Evolutionary conservation across 139 green algal species (phyloP), one percentile per base, ranked within the genome.

Genomic region (Picochlorum sp.): DNA sequence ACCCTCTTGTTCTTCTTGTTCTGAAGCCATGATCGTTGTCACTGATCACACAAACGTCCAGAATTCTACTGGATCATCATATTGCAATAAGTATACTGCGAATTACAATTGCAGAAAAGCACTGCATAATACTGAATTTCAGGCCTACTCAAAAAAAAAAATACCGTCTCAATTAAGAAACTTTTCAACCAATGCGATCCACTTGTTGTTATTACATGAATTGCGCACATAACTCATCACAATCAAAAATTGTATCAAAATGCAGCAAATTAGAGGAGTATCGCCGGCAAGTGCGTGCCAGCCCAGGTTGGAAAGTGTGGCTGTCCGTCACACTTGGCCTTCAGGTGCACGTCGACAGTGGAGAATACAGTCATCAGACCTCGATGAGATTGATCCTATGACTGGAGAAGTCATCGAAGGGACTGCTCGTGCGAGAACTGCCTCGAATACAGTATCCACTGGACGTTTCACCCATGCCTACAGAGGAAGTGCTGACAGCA

Each of bases 391-490:
- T 2, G 68, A 75, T 24, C 68, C 68, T 3, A 38, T 75, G 23
- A 75, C 68, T 21, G 68, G 68, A 3, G 68, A 75, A 15, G 28
- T 75, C n/a, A 70, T 75, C 34, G 37, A 49, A 11, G 68, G 68
- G 34, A 70, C 68, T 2, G 28, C 30, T 24, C 30, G 57, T 20
- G 62, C 60, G 0, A 30, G 23, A 6, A 45, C 30, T 44, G 68
- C 68, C 6, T 37, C 37, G 20, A 30, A 63, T 10, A 49, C 24
- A 3, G 37, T 75, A 7, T 20, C 50, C 9, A 60, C 45, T 4
- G 67, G 50, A 52, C 8, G 21, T 18, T 54, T 60, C 38, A 65
- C 51, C 0, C 91, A 82, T 82, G 75, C 82, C 0, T 92, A 87
- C 69, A 66, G 85, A 10, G 65, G 56, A 10, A 24, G 11, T 1